These are phyloP conservation scores for Tricholomella constricta DNA, from an alignment of 768 basidiomycete species.

Conservation along the genomic window DNA sequence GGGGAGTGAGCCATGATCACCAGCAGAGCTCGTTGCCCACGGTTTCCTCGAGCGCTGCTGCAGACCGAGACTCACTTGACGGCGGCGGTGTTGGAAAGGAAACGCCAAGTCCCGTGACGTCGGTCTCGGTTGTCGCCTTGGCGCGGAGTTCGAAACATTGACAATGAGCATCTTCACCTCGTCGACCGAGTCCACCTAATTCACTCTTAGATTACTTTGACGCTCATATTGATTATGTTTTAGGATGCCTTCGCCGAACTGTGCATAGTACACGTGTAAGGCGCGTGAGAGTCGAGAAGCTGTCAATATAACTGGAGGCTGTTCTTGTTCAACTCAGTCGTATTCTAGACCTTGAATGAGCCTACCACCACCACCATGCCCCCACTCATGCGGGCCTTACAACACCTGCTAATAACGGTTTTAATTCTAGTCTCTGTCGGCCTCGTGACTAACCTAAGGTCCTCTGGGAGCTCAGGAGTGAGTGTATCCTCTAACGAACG, in stretches of 20 bases:
- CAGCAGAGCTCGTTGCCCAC: slow-evolving; percentile 12
- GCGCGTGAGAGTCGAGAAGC: not conserved
- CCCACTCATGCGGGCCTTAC: too few relatives aligned
- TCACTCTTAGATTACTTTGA: too few relatives aligned
- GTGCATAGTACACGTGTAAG: not conserved
- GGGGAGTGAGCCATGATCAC: slow-evolving; percentile 22
- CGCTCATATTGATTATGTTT: not conserved
- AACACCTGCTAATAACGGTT: too few relatives aligned
- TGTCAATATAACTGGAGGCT: not conserved
- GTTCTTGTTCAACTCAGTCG: not conserved
- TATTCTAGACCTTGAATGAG: too few relatives aligned
- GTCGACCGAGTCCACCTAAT: not conserved
- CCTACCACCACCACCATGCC: too few relatives aligned
- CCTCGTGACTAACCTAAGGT: too few relatives aligned
- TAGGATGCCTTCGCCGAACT: not conserved
- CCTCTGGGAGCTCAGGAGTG: too few relatives aligned
- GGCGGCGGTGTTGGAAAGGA: not conserved
- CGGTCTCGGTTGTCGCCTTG: not conserved
- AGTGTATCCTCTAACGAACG: too few relatives aligned
- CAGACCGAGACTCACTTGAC: too few relatives aligned
- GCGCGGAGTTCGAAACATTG: not conserved
- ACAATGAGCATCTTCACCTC: not conserved
- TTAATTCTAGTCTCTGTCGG: too few relatives aligned
- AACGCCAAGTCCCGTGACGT: not conserved
- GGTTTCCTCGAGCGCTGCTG: slow-evolving; percentile 6